Evolutionary conservation across 345 rosid species (phyloP).

Genomic region (Erodium maritimum): DNA sequence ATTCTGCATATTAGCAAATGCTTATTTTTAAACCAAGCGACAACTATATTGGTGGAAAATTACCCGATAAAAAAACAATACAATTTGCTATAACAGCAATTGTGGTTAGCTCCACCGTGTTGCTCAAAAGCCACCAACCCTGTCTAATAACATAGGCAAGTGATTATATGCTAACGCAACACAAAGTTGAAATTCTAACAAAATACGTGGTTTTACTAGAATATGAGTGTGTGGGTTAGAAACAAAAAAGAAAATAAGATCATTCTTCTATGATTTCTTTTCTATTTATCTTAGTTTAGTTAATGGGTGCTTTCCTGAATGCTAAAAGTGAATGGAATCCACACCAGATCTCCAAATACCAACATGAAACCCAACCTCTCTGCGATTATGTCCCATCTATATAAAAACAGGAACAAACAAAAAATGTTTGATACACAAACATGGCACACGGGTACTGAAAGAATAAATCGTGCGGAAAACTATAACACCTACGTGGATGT

Average conservation of each 20-base stretch:
- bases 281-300: constrained; percentile 2
- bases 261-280: not conserved
- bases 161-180: not conserved
- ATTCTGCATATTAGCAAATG: not conserved
- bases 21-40: not conserved
- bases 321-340: constrained; percentile 95
- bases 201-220: not conserved
- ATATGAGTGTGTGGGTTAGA: not conserved
- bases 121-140: constrained; percentile 95
- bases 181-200: not conserved
- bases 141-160: constrained; percentile 1
- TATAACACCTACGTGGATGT: constrained; percentile 69
- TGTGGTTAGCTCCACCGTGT: constrained; percentile 55
- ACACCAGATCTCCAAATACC: constrained; percentile 87
- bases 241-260: too few species aligned
- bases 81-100: constrained; percentile 45
- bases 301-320: constrained; percentile 57
- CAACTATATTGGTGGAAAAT: constrained; percentile 13
- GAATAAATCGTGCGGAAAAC: not conserved
- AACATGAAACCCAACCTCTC: constrained; percentile 95
- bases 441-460: not conserved
- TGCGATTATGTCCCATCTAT: constrained; percentile 93
- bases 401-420: constrained; percentile 3
- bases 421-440: constrained; percentile 1
- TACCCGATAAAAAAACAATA: constrained; percentile 69